Base-by-base conservation (phyloP, 2,329 filamentous ascomycete species). In the Blastomyces percursus region DNA sequence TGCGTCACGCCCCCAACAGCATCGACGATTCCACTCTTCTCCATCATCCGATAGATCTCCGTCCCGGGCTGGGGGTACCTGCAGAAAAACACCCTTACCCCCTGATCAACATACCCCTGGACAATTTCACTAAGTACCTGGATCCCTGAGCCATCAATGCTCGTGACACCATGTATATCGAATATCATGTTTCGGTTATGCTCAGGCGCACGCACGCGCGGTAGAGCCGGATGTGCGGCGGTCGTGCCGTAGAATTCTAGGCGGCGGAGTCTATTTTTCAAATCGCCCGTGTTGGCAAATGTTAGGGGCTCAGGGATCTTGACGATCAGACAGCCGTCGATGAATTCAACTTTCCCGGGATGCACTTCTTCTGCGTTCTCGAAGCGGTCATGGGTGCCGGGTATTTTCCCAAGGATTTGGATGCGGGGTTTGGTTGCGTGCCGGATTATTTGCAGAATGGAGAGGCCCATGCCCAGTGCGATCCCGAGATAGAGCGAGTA, bases 251-350 rank as follows among this genome's bases (percentile, higher is more conserved):
- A 96, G 27, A 91, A 82, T 75, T 97, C 94, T 1, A 99, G 81
- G 7, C 94, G 81, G 6, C 89, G 82, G 12, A 99, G 81, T 3
- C 94, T 84, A 60, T 87, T 88, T 75, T 95, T 96, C 54, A 99
- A 79, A 68, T 94, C 90, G 56, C 92, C 94, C 0, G 94, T 97
- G 73, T 99, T 99, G 71, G 93, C 93, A 73, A 99, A 99, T 0
- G 93, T 97, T 59, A 99, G 79, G 0, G 94, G 94, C 72, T 99
- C 94, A 0, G 94, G 93, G 62, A 99, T 97, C 79, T 97, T 97
- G 70, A 97, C 91, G 64, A 99, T 96, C 11, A 99, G 79, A 64
- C 90, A 95, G 19, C 93, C 90, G 67, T 96, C 92, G 61, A 96
- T 83, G 69, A 96, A 92, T 73, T 97, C 93, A 2, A 97, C 81